Base-by-base conservation (phyloP, 345 rosid genomes). In the Bruguiera parviflora region DNA sequence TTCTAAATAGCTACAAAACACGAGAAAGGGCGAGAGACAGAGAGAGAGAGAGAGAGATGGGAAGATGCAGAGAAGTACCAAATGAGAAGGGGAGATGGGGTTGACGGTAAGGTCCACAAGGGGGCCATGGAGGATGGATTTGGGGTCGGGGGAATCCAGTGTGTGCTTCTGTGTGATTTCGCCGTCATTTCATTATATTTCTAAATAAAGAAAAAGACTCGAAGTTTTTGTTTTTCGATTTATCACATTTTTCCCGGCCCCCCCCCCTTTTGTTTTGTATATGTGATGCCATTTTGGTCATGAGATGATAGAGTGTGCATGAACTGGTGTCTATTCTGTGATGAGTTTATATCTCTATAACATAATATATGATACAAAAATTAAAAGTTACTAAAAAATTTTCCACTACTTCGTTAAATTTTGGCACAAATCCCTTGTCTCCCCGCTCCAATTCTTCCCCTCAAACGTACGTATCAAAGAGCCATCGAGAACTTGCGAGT, bases 191-290 rank as follows among this genome's bases (percentile, higher is more conserved):
- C 75, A 78, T 43, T 11, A 0, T 63, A n/a, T 63, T 65, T 79
- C 78, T 55, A 21, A 69, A 77, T 77, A 83, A 79, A 79, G 77
- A 68, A 59, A 66, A 53, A 10, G 35, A 5, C 35, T 32, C 5
- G 11, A 11, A 60, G 28, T 27, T 39, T 33, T 47, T 21, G 61
- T 21, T 66, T 37, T 37, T 5, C 58, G 13, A 21, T 33, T 66
- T 39, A 6, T 55, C 7, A 21, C 57, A 20, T 11, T 11, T 0
- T 29, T 24, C 32, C 52, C 5, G 13, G 15, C 33, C 3, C 0
- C 0, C n/a, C n/a, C n/a, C n/a, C n/a, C 1, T 19, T 20, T 8
- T 32, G 20, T 33, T 33, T n/a, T 61, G 3, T 31, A 3, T 8
- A 37, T 27, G 35, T 20, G 39, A 5, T 25, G 13, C 43, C 13